phyloP scores from a whole-genome alignment of 805 yeast species.

The Nakazawaea ishiwadae region DNA sequence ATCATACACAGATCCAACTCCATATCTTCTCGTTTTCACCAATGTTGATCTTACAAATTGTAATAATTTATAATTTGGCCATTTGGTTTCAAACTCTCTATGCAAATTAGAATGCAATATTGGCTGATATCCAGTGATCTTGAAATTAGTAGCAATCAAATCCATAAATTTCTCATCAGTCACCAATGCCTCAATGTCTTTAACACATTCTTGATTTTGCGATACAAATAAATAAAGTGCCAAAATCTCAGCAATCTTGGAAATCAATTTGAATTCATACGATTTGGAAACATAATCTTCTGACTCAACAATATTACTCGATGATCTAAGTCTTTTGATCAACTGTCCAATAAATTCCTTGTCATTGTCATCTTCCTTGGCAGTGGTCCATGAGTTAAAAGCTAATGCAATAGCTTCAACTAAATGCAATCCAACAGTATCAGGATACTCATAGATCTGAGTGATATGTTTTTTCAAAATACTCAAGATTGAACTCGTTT shows the following conservation, averaged over 20 bases:
- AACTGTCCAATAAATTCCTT: conserved; percentile 38
- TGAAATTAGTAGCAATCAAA: conserved; percentile 27
- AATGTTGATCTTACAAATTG: conserved; percentile 49
- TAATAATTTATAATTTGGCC: conserved; percentile 40
- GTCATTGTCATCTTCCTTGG: conserved; percentile 49
- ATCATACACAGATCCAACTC: conserved; percentile 51
- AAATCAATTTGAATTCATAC: conserved; percentile 51
- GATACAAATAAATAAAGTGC: conserved; percentile 67
- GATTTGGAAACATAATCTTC: conserved; percentile 34
- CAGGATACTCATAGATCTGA: conserved; percentile 50
- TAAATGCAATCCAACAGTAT: conserved; percentile 59
- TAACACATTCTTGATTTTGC: conserved; percentile 34
- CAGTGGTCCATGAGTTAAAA: conserved; percentile 72
- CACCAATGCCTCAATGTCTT: conserved; percentile 38
- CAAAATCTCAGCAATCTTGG: conserved; percentile 71
- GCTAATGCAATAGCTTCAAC: conserved; percentile 73
- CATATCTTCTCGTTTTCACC: conserved; percentile 43
- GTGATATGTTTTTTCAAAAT: conserved; percentile 52
- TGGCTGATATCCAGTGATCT: conserved; percentile 19
- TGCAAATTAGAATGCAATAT: conserved; percentile 30
- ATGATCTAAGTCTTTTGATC: conserved; percentile 27
- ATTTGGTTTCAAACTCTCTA: conserved; percentile 40
- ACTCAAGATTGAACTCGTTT: conserved; percentile 40
- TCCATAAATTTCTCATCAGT: conserved; percentile 31
- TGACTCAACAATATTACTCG: not conserved